phyloP scores from a whole-genome alignment of 164 flowering plant genomes.

The Litsea cubeba region DNA sequence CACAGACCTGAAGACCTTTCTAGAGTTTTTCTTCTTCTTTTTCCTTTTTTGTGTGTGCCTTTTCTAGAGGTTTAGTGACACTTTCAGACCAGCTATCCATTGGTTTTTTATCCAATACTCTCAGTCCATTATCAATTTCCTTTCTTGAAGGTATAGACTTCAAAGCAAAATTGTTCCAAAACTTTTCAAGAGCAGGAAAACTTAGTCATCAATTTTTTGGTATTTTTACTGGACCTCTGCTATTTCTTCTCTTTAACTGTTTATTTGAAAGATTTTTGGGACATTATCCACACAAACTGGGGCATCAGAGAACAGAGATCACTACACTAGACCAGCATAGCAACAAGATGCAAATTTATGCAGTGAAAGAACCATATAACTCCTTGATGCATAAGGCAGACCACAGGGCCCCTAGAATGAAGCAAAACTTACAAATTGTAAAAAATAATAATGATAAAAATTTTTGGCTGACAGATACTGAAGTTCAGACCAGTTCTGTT shows the following conservation, averaged over 20 bases:
- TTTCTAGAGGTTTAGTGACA: too few relatives aligned
- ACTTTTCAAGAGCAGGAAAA: too few relatives aligned
- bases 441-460: too few relatives aligned
- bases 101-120: too few relatives aligned
- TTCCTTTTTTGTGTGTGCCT: too few relatives aligned
- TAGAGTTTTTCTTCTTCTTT: neutral
- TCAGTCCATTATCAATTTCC: too few relatives aligned
- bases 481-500: neutral
- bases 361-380: neutral
- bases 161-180: neutral
- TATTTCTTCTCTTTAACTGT: neutral
- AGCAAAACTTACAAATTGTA: neutral
- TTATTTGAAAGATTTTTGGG: neutral
- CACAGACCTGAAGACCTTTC: neutral
- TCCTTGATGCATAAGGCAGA: neutral
- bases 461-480: neutral
- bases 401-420: neutral
- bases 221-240: neutral
- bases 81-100: too few relatives aligned
- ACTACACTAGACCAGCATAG: neutral
- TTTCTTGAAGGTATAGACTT: neutral
- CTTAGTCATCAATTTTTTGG: neutral
- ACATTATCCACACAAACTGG: neutral
- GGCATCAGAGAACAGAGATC: neutral
- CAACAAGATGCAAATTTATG: neutral